These are phyloP conservation scores for Gynostemma pentaphyllum DNA, from an alignment of 306 rosid genomes.

Conservation along the genomic window DNA sequence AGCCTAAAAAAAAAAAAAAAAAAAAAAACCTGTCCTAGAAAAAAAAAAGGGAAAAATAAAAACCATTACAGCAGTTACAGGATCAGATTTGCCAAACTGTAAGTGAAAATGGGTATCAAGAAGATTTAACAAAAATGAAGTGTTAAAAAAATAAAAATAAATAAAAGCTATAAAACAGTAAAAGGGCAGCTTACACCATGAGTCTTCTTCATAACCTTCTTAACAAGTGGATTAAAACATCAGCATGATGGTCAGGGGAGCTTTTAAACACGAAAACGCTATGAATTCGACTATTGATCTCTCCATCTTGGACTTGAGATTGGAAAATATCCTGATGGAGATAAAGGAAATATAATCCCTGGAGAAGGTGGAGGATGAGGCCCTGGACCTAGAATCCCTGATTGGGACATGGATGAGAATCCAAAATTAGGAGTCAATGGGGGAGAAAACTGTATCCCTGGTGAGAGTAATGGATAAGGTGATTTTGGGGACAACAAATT, in stretches of 20 bases:
- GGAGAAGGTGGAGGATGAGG: conserved; percentile 95
- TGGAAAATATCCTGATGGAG: conserved; percentile 75
- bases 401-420: conserved; percentile 57
- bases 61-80: conserved; percentile 6
- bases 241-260: background rate
- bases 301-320: conserved; percentile 88
- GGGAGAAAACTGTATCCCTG: conserved; percentile 73
- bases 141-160: conserved; percentile 4
- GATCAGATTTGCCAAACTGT: background rate
- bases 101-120: background rate
- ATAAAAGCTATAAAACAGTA: background rate
- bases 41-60: background rate
- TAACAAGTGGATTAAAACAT: conserved; percentile 6
- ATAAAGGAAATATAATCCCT: conserved; percentile 54
- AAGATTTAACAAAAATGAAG: background rate
- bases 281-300: conserved; percentile 28
- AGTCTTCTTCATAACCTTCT: background rate
- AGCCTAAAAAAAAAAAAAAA: no score
- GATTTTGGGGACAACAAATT: conserved; percentile 69
- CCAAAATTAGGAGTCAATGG: conserved; percentile 70
- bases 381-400: conserved; percentile 92
- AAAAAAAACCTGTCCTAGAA: background rate
- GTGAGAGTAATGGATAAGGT: conserved; percentile 69
- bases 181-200: conserved; percentile 8
- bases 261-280: background rate